Evolutionary conservation across 2,329 filamentous ascomycete species (phyloP).

Genomic region (Fonsecaea erecta): DNA sequence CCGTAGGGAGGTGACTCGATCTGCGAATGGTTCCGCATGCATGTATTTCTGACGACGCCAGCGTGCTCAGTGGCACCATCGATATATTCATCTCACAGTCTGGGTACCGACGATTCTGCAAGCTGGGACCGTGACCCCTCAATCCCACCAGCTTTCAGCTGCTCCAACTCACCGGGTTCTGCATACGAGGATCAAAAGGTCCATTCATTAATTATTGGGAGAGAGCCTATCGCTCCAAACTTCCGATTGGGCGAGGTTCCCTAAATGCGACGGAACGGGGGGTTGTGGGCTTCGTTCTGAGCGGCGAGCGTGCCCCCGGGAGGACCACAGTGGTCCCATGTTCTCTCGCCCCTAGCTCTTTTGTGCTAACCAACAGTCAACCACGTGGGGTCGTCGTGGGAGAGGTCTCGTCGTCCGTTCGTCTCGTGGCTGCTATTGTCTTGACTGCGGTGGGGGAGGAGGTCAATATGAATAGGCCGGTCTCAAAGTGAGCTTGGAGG

Average conservation of each 20-base stretch:
- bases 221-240: neutral
- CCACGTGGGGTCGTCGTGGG: conserved; percentile 2
- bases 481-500: neutral
- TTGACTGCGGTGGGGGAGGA: neutral
- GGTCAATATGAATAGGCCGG: neutral
- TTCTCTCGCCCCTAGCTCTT: neutral
- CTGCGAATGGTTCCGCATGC: neutral
- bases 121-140: neutral
- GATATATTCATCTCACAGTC: neutral
- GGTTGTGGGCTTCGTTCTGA: neutral
- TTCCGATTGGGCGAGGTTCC: neutral
- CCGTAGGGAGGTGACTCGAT: neutral
- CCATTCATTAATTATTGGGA: neutral
- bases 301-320: neutral
- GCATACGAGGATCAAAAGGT: neutral
- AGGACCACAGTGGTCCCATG: neutral
- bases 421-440: neutral
- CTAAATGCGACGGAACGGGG: neutral
- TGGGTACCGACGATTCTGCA: neutral
- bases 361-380: neutral
- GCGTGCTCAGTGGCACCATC: neutral
- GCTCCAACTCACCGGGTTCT: neutral
- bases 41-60: neutral
- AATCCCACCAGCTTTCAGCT: neutral
- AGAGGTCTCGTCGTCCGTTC: neutral